Conservation (phyloP, 2,329 filamentous ascomycete genomes). For the Hypoxylon sp. region DNA sequence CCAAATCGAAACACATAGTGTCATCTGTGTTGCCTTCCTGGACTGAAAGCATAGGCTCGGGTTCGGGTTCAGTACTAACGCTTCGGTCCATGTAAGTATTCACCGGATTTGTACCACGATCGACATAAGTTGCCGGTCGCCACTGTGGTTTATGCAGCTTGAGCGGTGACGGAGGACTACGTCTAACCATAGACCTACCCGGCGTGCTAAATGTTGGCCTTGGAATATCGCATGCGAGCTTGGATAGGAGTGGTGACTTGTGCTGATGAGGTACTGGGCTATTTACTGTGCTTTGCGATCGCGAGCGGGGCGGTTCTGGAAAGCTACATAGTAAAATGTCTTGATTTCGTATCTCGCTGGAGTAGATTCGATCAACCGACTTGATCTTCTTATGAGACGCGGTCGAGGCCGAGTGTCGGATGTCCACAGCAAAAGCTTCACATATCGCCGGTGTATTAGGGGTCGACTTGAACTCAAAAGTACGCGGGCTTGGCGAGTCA, state of each 20-base stretch:
- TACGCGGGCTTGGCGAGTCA: slow-evolving; percentile 38
- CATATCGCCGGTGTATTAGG: slow-evolving; percentile 48
- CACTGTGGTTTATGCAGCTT: slow-evolving; percentile 36
- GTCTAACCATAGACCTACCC: slow-evolving; percentile 43
- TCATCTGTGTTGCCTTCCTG: slow-evolving; percentile 55
- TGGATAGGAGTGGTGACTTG: slow-evolving; percentile 38
- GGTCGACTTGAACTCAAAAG: slow-evolving; percentile 40
- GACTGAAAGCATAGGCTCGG: slow-evolving; percentile 53
- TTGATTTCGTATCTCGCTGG: slow-evolving; percentile 43
- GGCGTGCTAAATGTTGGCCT: slow-evolving; percentile 42
- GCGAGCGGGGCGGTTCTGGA: slow-evolving; percentile 28
- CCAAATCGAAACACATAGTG: slow-evolving; percentile 26
- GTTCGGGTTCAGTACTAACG: slow-evolving; percentile 33
- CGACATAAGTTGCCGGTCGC: slow-evolving; percentile 35
- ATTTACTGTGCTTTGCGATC: slow-evolving; percentile 15
- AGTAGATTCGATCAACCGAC: slow-evolving; percentile 48
- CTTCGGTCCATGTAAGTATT: slow-evolving; percentile 45
- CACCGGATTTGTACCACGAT: slow-evolving; percentile 42
- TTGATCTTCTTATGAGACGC: slow-evolving; percentile 40
- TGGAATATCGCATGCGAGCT: slow-evolving; percentile 40
- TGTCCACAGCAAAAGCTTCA: slow-evolving; percentile 47
- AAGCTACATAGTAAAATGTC: slow-evolving; percentile 46
- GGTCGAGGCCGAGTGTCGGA: slow-evolving; percentile 39
- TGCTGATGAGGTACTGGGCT: slow-evolving; percentile 15
- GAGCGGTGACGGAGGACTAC: slow-evolving; percentile 44